Evolutionary conservation across 2,329 filamentous ascomycete species (phyloP).

Genomic region (Aspergillus fischeri): DNA sequence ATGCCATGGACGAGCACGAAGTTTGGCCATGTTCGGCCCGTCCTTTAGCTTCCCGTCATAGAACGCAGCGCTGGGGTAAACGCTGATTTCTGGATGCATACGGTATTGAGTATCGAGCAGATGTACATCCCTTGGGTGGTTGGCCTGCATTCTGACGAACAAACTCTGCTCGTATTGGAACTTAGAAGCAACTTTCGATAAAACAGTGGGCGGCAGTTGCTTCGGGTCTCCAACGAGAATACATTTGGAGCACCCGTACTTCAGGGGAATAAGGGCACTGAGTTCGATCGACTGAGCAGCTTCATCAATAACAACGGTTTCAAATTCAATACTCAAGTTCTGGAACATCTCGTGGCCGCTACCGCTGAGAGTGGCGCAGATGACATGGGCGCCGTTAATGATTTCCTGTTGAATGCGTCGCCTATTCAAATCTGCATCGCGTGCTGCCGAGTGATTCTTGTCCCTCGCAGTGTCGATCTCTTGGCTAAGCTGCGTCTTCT

Average conservation of each 20-base stretch:
- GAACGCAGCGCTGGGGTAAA: slow-evolving; percentile 85
- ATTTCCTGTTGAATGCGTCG: slow-evolving; percentile 86
- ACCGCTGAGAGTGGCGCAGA: slow-evolving; percentile 92
- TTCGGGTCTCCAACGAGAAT: slow-evolving; percentile 97
- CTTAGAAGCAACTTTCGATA: slow-evolving; percentile 85
- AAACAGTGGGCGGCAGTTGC: slow-evolving; percentile 89
- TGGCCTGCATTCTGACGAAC: slow-evolving; percentile 97
- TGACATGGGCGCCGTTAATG: slow-evolving; percentile 82
- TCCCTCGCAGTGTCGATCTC: slow-evolving; percentile 86
- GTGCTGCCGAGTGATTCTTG: slow-evolving; percentile 72
- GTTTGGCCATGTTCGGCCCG: slow-evolving; percentile 72
- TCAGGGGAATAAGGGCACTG: slow-evolving; percentile 91
- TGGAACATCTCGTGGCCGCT: slow-evolving; percentile 98
- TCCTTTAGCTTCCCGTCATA: slow-evolving; percentile 86
- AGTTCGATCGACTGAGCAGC: slow-evolving; percentile 97
- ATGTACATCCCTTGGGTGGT: slow-evolving; percentile 82
- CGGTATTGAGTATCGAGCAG: slow-evolving; percentile 97
- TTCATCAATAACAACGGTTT: slow-evolving; percentile 97
- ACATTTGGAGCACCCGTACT: slow-evolving; percentile 95
- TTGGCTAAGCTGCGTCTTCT: slow-evolving; percentile 70
- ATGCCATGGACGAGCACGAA: slow-evolving; percentile 83
- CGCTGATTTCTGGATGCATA: slow-evolving; percentile 96
- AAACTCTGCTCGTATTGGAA: slow-evolving; percentile 97
- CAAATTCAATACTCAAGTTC: slow-evolving; percentile 89
- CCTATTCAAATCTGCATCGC: slow-evolving; percentile 80